Conservation (phyloP, 2,329 filamentous ascomycete genomes). For the Sporothrix globosa region DNA sequence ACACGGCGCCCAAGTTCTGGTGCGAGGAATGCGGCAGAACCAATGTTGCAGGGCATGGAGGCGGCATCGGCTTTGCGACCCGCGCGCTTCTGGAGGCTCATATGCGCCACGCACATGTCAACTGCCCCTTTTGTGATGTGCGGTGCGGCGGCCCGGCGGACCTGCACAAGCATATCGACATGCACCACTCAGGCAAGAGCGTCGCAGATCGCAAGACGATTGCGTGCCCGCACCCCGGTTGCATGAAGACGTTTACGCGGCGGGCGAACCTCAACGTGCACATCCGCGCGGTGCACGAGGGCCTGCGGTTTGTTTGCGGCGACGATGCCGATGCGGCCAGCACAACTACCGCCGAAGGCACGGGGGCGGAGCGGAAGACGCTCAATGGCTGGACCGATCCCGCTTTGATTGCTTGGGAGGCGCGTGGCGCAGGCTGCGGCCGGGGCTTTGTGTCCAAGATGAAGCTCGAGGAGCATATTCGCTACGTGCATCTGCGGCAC, state of each 20-base stretch:
- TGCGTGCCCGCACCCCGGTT: constrained; percentile 68
- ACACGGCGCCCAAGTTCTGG: constrained; percentile 71
- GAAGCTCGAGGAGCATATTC: constrained; percentile 80
- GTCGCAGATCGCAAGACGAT: constrained; percentile 67
- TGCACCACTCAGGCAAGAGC: constrained; percentile 67
- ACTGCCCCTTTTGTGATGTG: constrained; percentile 75
- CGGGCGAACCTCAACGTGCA: constrained; percentile 83
- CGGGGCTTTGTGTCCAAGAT: constrained; percentile 75
- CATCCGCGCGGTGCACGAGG: constrained; percentile 74
- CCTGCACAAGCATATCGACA: constrained; percentile 76
- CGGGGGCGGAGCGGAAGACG: background rate
- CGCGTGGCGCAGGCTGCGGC: constrained; percentile 68
- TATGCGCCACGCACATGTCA: constrained; percentile 70
- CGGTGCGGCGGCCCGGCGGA: constrained; percentile 68
- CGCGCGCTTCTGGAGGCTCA: constrained; percentile 73
- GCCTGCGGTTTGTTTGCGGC: constrained; percentile 78
- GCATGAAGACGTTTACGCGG: constrained; percentile 77
- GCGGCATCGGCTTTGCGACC: constrained; percentile 66
- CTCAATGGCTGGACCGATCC: constrained; percentile 49
- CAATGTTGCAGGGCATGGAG: constrained; percentile 40
- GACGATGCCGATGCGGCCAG: constrained; percentile 50
- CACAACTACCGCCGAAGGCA: background rate
- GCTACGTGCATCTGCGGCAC: constrained; percentile 74
- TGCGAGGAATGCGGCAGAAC: constrained; percentile 69
- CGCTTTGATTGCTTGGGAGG: constrained; percentile 65